Evolutionary conservation across 306 rosid genomes (phyloP).

Genomic region (Macrotyloma uniflorum): DNA sequence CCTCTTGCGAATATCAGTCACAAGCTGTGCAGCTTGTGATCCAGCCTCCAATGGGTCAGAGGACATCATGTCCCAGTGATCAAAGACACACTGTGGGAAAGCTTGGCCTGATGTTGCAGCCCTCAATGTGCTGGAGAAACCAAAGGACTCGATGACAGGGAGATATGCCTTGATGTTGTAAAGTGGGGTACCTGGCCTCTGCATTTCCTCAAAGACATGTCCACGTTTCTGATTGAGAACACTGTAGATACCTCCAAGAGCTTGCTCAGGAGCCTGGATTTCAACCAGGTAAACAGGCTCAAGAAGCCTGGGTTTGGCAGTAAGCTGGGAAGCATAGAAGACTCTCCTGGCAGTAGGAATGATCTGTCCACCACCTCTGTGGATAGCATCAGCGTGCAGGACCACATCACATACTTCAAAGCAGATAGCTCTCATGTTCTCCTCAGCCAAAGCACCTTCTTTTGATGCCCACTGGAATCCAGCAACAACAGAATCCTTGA

Average conservation of each 20-base stretch:
- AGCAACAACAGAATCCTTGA: slow-evolving; percentile 81
- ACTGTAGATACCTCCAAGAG: slow-evolving; percentile 82
- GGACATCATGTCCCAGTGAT: slow-evolving; percentile 93
- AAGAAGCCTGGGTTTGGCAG: slow-evolving; percentile 82
- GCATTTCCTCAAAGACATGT: slow-evolving; percentile 75
- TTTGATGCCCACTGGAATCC: slow-evolving; percentile 92
- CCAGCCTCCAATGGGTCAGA: slow-evolving; percentile 84
- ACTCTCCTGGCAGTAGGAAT: slow-evolving; percentile 88
- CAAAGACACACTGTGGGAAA: slow-evolving; percentile 90
- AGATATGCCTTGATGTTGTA: slow-evolving; percentile 85
- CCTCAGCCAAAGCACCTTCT: slow-evolving; percentile 83
- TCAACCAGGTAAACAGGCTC: slow-evolving; percentile 87
- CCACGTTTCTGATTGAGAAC: slow-evolving; percentile 88
- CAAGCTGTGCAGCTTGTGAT: slow-evolving; percentile 67
- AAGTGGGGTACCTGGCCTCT: slow-evolving; percentile 82
- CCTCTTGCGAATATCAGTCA: slow-evolving; percentile 81
- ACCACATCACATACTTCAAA: slow-evolving; percentile 84
- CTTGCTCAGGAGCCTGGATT: slow-evolving; percentile 86
- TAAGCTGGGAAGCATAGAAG: slow-evolving; percentile 70
- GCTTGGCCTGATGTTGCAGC: slow-evolving; percentile 98
- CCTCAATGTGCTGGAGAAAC: slow-evolving; percentile 75
- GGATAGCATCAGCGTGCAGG: slow-evolving; percentile 79
- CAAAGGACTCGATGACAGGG: slow-evolving; percentile 76
- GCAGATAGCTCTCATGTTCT: slow-evolving; percentile 81
- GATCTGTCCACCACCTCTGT: slow-evolving; percentile 88